phyloP scores from a whole-genome alignment of 2,329 filamentous ascomycete genomes.

The Scedosporium minutisporum region DNA sequence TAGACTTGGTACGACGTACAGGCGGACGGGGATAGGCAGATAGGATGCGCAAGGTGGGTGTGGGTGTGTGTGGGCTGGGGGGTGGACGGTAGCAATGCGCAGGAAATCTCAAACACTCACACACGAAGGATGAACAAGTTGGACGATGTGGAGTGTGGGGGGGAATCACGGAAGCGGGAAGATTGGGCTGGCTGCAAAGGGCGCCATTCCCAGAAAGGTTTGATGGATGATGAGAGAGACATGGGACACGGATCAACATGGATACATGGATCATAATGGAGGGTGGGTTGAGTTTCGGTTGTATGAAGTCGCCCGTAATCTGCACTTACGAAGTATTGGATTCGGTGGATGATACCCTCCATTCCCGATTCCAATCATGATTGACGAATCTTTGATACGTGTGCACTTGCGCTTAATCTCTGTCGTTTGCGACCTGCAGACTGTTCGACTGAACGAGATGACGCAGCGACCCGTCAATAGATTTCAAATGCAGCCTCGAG shows the following conservation, averaged over 20 bases:
- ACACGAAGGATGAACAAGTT: background rate
- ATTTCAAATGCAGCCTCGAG: too few relatives aligned
- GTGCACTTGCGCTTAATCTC: too few relatives aligned
- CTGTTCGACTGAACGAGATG: too few relatives aligned
- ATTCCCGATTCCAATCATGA: background rate
- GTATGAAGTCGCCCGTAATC: too few relatives aligned
- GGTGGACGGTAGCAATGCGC: background rate
- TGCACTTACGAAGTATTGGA: too few relatives aligned
- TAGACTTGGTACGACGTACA: background rate
- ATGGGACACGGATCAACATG: too few relatives aligned
- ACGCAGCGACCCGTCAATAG: too few relatives aligned
- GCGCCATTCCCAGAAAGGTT: background rate
- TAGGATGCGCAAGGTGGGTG: background rate
- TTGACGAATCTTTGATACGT: background rate
- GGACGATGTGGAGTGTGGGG: background rate
- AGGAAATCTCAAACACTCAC: background rate
- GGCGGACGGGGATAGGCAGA: background rate
- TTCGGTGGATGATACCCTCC: background rate
- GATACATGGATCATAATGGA: too few relatives aligned
- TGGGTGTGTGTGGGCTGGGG: background rate
- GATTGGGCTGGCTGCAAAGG: background rate
- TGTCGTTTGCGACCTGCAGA: too few relatives aligned
- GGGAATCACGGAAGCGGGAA: background rate
- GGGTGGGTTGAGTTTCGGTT: too few relatives aligned
- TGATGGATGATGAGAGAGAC: background rate